A percentile compares a stretch with the other conserved stretches of the same genome.
These are phyloP conservation scores for Pichia sp. DNA, from an alignment of 1,139 yeast genomes.

Conservation along the genomic window DNA sequence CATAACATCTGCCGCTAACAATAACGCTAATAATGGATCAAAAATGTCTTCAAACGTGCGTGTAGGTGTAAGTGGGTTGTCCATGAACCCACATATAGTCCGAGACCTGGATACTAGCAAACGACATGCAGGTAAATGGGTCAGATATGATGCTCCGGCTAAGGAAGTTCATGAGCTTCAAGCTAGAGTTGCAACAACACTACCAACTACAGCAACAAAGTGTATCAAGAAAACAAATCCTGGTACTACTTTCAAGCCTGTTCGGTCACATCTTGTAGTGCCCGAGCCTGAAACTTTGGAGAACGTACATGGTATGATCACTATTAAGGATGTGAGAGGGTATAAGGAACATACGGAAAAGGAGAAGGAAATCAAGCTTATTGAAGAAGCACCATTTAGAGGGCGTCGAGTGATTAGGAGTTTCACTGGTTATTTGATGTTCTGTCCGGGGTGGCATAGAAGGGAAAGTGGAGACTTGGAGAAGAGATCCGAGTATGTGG, in stretches of 20 bases:
- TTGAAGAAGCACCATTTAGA: constrained; percentile 2
- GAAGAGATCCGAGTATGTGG: constrained; percentile 1
- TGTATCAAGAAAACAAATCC: background rate
- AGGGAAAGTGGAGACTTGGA: constrained; percentile 7
- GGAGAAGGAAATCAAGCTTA: constrained; percentile 3
- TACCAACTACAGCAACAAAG: too few species aligned
- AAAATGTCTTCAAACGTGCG: constrained; percentile 13
- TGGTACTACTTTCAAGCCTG: background rate
- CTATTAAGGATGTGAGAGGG: constrained; percentile 11
- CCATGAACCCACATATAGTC: constrained; percentile 14
- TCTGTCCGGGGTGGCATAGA: constrained; percentile 13
- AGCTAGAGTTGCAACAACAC: background rate
- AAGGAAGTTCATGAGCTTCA: too few species aligned
- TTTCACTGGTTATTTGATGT: constrained; percentile 14
- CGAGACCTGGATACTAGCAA: constrained; percentile 16
- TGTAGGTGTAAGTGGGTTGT: constrained; percentile 15
- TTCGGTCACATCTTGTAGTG: background rate
- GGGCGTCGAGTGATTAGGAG: constrained; percentile 10
- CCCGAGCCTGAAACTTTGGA: constrained; percentile 3
- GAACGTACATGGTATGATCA: constrained; percentile 1
- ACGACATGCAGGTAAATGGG: constrained; percentile 11
- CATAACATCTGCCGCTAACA: background rate
- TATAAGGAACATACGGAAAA: constrained; percentile 8
- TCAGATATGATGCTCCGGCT: constrained; percentile 2
- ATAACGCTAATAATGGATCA: constrained; percentile 1